Evolutionary conservation across 2,329 filamentous ascomycete genomes (phyloP).

Genomic region (Furcasterigmium furcatum): DNA sequence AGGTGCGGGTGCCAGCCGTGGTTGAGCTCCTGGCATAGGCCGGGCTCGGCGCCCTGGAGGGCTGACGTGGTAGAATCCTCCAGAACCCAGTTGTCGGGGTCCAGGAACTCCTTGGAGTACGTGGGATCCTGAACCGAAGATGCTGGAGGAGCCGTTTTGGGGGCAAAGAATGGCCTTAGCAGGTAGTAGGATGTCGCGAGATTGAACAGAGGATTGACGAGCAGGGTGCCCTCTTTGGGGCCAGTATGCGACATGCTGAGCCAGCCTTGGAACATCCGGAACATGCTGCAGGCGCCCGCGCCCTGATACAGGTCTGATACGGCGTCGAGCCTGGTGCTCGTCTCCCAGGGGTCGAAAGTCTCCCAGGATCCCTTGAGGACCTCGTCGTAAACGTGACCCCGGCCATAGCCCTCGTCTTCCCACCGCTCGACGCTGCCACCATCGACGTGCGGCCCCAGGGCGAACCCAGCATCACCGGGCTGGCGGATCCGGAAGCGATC

Average conservation of each 20-base stretch:
- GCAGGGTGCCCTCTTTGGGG: slow-evolving; percentile 73
- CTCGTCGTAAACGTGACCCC: slow-evolving; percentile 65
- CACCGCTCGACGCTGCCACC: slow-evolving; percentile 74
- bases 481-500: slow-evolving; percentile 70
- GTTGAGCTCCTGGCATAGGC: slow-evolving; percentile 67
- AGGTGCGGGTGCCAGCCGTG: slow-evolving; percentile 66
- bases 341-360: slow-evolving; percentile 78
- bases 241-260: slow-evolving; percentile 71
- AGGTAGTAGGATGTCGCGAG: slow-evolving; percentile 78
- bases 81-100: slow-evolving; percentile 52
- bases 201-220: slow-evolving; percentile 75
- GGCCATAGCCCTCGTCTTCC: slow-evolving; percentile 67
- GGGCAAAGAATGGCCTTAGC: slow-evolving; percentile 78
- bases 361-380: slow-evolving; percentile 79
- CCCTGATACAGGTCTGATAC: slow-evolving; percentile 77
- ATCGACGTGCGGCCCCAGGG: slow-evolving; percentile 70
- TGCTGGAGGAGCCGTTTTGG: slow-evolving; percentile 14
- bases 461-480: slow-evolving; percentile 68
- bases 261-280: slow-evolving; percentile 74
- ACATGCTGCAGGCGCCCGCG: slow-evolving; percentile 77
- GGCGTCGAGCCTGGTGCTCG: slow-evolving; percentile 62
- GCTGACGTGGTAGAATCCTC: slow-evolving; percentile 42
- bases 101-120: slow-evolving; percentile 34
- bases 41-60: slow-evolving; percentile 68
- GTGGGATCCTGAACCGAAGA: neutral